Evolutionary conservation across 176 grass and related monocot species (phyloP), one percentile per base, ranked within the genome.

Genomic region (Areca catechu): DNA sequence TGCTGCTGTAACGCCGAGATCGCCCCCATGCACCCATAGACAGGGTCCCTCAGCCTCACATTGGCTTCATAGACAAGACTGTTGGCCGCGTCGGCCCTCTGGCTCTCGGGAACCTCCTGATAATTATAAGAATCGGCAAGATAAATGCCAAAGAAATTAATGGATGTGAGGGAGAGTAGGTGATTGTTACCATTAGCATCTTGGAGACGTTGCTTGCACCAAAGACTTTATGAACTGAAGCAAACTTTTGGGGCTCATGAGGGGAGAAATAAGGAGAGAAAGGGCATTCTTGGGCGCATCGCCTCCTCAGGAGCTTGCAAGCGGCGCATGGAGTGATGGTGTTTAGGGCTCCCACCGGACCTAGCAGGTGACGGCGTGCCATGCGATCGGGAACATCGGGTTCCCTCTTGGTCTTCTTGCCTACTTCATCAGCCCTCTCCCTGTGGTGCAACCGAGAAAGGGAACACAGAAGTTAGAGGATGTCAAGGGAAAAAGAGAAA

Each of bases 191-290:
- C 74, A 84, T 66, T 28, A 96, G 73, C 76, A 98, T 85, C 78
- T 98, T 98, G 75, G 93, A 89, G 73, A 92, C 84, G 69, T 98
- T 98, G 77, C 93, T 98, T 18, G 93, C 93, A 18, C 93, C 87
- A 75, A 98, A 98, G 70, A 98, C 87, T 71, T 74, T 88, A 59
- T 98, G 93, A 25, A 92, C 87, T 15, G 83, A 69, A 24, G 81
- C 81, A 24, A 98, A 98, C 77, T 98, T 98, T 73, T 88, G 78
- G 48, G 87, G 93, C 59, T 98, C 93, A 53, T 92, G 70, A 53
- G 93, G 93, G 30, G 87, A 85, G 86, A 98, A 98, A 63, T 92
- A 92, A 4, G 84, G 93, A 49, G 81, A 88, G 79, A 98, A 98
- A 55, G 93, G 88, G 76, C 93, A 98, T 62, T 98, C 81, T 62